These are phyloP conservation scores for Tagetes erecta DNA, from an alignment of 129 eudicot species.

Conservation along the genomic window DNA sequence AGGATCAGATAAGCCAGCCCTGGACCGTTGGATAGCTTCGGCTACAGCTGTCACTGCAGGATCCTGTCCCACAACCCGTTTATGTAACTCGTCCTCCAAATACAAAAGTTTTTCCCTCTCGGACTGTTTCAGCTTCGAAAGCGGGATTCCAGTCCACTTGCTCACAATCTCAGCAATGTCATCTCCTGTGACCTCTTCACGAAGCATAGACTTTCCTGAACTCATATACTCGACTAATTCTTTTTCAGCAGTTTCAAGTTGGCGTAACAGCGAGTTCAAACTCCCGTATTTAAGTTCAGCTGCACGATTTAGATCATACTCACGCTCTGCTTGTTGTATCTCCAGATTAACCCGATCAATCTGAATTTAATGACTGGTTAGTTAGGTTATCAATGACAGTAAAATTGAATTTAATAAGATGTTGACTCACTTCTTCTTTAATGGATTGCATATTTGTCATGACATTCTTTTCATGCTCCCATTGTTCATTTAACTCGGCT, in stretches of 20 bases:
- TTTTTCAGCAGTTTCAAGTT: slow-evolving; percentile 84
- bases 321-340: slow-evolving; percentile 98
- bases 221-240: slow-evolving; percentile 80
- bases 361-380: slow-evolving; percentile 37
- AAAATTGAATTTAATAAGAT: neutral
- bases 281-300: slow-evolving; percentile 97
- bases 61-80: slow-evolving; percentile 92
- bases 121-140: slow-evolving; percentile 88
- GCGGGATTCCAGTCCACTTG: slow-evolving; percentile 99
- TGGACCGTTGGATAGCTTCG: slow-evolving; percentile 94
- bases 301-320: slow-evolving; percentile 97
- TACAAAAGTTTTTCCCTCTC: slow-evolving; percentile 80
- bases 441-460: slow-evolving; percentile 91
- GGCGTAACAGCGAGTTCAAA: slow-evolving; percentile 76
- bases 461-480: slow-evolving; percentile 93
- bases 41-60: slow-evolving; percentile 94
- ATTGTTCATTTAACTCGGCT: slow-evolving; percentile 73
- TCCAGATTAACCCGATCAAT: slow-evolving; percentile 95
- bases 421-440: slow-evolving; percentile 76
- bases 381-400: slow-evolving; percentile 1
- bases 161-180: slow-evolving; percentile 97
- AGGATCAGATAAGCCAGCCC: slow-evolving; percentile 98
- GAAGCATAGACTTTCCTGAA: slow-evolving; percentile 97
- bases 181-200: slow-evolving; percentile 92
- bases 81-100: slow-evolving; percentile 82